phyloP scores from a whole-genome alignment of 2,329 filamentous ascomycete species.

The Penicillium sp. region DNA sequence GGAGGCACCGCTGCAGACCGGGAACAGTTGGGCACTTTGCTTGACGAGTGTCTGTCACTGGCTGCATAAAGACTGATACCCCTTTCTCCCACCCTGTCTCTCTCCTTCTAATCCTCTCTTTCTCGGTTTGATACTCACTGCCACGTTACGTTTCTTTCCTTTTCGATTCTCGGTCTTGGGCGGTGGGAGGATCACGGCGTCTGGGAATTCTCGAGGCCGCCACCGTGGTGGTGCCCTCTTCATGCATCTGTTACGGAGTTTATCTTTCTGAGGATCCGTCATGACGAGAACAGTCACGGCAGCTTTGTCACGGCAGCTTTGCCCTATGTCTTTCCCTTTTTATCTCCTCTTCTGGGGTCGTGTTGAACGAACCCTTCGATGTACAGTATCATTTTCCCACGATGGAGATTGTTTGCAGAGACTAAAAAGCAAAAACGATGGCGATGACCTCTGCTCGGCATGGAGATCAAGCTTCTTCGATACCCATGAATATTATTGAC shows the following conservation, averaged over 20 bases:
- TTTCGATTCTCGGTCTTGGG: constrained; percentile 18
- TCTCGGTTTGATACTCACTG: constrained; percentile 10
- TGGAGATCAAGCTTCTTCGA: constrained; percentile 26
- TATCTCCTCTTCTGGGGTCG: constrained; percentile 9
- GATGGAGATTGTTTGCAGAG: constrained; percentile 9
- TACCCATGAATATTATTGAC: constrained; percentile 30
- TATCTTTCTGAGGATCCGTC: constrained; percentile 17
- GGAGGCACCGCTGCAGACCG: constrained; percentile 36
- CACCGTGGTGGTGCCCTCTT: constrained; percentile 16
- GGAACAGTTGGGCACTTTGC: constrained; percentile 38
- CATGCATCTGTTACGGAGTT: constrained; percentile 31
- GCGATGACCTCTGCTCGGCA: constrained; percentile 11
- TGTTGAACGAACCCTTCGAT: constrained; percentile 9
- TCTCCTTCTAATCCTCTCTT: constrained; percentile 12
- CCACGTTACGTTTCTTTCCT: constrained; percentile 10
- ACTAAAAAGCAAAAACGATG: constrained; percentile 14
- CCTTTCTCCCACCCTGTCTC: constrained; percentile 1
- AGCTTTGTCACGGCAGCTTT: constrained; percentile 1
- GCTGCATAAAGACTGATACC: constrained; percentile 34
- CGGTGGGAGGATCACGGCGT: constrained; percentile 30
- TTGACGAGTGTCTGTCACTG: constrained; percentile 45
- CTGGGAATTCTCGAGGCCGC: constrained; percentile 25
- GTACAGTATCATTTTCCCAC: constrained; percentile 21
- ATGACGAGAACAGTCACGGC: constrained; percentile 10
- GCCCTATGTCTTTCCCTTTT: constrained; percentile 11